A percentile compares a stretch with the other conserved stretches of the same genome.
phyloP scores from a whole-genome alignment of 2,329 filamentous ascomycete genomes.

The Beauveria bassiana region DNA sequence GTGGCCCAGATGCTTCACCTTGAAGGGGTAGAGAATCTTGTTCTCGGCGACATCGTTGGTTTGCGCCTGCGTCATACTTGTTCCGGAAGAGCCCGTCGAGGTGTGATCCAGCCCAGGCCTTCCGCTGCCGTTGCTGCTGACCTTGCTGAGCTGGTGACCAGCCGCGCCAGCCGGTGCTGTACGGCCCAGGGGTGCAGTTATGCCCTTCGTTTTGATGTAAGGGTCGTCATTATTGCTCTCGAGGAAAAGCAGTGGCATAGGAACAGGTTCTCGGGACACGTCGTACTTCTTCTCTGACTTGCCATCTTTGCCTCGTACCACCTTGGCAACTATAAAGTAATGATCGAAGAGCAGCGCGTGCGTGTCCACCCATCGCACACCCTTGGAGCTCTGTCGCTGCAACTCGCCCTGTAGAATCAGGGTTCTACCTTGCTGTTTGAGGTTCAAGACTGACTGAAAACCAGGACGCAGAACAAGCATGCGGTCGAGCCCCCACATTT shows the following conservation, averaged over 20 bases:
- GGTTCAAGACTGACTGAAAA: constrained; percentile 82
- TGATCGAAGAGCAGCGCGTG: constrained; percentile 94
- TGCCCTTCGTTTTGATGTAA: constrained; percentile 73
- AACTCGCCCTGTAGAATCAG: constrained; percentile 85
- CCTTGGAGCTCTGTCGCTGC: constrained; percentile 78
- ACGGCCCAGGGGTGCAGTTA: constrained; percentile 53
- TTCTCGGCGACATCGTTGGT: constrained; percentile 62
- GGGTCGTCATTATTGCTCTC: constrained; percentile 91
- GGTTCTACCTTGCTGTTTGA: constrained; percentile 89
- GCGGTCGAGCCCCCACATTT: constrained; percentile 72
- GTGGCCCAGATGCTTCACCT: constrained; percentile 89
- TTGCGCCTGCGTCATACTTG: constrained; percentile 30
- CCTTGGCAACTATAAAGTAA: constrained; percentile 88
- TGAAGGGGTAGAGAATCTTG: constrained; percentile 87
- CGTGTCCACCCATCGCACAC: constrained; percentile 89
- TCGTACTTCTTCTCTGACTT: constrained; percentile 80
- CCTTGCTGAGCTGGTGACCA: constrained; percentile 50
- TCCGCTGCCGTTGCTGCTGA: constrained; percentile 41
- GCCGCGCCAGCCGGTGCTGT: constrained; percentile 55
- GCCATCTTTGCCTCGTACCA: constrained; percentile 59
- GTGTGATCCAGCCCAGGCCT: constrained; percentile 59
- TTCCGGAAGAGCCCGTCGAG: constrained; percentile 57
- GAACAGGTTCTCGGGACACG: constrained; percentile 89
- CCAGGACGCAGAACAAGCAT: constrained; percentile 81
- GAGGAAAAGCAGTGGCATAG: constrained; percentile 89